A percentile compares a stretch with the other conserved stretches of the same genome.
phyloP scores from a whole-genome alignment of 177 flowering plant genomes.

The Vitis hybrid region DNA sequence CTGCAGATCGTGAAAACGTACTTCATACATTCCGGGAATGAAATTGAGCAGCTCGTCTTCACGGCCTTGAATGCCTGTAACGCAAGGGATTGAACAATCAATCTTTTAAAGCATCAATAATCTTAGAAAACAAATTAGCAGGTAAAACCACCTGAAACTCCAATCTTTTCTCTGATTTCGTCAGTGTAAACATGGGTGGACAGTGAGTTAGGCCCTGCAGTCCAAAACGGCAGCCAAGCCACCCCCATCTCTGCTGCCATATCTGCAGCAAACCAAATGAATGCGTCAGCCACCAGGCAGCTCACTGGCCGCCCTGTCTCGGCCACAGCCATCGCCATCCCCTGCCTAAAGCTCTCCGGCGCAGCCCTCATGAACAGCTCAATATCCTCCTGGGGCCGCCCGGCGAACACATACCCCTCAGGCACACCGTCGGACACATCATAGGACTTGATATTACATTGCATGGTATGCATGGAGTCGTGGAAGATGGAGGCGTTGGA shows the following conservation, averaged over 20 bases:
- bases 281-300: constrained; percentile 55
- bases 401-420: constrained; percentile 26
- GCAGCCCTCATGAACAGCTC: constrained; percentile 46
- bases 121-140: constrained; percentile 12
- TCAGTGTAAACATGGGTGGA: constrained; percentile 42
- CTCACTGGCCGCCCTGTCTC: constrained; percentile 37
- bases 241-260: constrained; percentile 41
- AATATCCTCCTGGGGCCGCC: constrained; percentile 40
- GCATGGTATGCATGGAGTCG: neutral
- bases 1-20: constrained; percentile 34
- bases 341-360: constrained; percentile 24
- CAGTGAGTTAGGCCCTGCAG: constrained; percentile 32
- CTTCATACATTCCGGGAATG: constrained; percentile 35
- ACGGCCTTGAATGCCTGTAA: constrained; percentile 17
- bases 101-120: neutral
- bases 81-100: neutral
- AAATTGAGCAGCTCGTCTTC: constrained; percentile 31
- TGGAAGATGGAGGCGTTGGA: constrained; percentile 40
- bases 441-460: constrained; percentile 27
- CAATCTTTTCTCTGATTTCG: constrained; percentile 26
- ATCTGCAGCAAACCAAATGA: constrained; percentile 46
- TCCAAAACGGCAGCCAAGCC: constrained; percentile 49
- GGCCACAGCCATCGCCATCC: constrained; percentile 27
- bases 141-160: neutral
- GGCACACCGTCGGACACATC: constrained; percentile 48